These are phyloP conservation scores for Dendrobium chrysotoxum DNA, from an alignment of 106 monocot genomes.

Conservation along the genomic window DNA sequence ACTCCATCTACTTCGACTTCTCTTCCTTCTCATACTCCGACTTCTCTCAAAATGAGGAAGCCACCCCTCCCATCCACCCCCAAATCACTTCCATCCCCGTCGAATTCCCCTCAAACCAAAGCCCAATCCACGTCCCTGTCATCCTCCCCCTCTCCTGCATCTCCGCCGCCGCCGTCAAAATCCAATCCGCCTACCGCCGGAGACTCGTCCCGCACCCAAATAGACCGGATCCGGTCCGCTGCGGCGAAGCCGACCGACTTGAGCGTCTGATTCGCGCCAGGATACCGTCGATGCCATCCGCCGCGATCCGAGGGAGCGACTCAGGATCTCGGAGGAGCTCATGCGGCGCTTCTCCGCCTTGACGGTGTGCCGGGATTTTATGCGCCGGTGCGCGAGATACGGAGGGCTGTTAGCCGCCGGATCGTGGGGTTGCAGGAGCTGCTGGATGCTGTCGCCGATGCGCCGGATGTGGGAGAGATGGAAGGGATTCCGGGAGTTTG, in stretches of 20 bases:
- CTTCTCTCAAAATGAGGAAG: neutral
- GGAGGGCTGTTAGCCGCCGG: conserved; percentile 47
- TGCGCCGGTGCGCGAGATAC: conserved; percentile 45
- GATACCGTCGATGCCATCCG: conserved; percentile 62
- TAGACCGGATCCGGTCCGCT: conserved; percentile 26
- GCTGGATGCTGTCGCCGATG: conserved; percentile 42
- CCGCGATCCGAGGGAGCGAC: conserved; percentile 37
- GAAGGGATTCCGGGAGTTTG: conserved; percentile 33
- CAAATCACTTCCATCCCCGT: conserved; percentile 24
- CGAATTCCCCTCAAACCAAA: conserved; percentile 13
- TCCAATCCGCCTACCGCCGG: conserved; percentile 49
- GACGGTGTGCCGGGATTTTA: conserved; percentile 54
- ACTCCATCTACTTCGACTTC: neutral
- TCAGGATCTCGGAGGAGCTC: conserved; percentile 46
- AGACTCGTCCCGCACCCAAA: conserved; percentile 32
- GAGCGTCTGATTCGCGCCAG: conserved; percentile 49
- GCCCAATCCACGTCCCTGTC: conserved; percentile 23
- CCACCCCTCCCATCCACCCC: neutral
- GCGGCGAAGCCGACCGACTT: conserved; percentile 22
- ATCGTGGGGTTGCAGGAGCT: conserved; percentile 64
- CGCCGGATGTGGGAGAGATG: neutral
- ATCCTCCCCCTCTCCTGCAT: conserved; percentile 16
- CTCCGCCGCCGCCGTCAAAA: conserved; percentile 36
- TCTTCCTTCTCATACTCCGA: neutral
- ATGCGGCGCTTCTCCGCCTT: conserved; percentile 47